Base-by-base conservation (phyloP, 179 eudicot species). In the Spinacia oleracea region DNA sequence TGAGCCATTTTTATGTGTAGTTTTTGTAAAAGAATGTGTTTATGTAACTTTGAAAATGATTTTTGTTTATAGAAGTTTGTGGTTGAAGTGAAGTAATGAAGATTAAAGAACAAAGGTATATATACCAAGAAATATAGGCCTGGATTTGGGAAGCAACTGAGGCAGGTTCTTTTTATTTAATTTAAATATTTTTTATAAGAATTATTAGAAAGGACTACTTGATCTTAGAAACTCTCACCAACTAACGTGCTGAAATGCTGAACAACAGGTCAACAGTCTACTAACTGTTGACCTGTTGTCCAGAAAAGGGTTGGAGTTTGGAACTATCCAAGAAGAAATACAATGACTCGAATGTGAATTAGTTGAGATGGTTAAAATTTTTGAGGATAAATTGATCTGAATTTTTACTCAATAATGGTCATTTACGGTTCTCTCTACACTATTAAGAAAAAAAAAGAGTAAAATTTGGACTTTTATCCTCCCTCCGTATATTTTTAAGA, bases 131-230 rank as follows among this genome's bases (percentile, higher is more conserved):
- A 40, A 45, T 2, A 48, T 43, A 59, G 73, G 51, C 9, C 16
- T 78, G 53, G 60, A 66, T 32, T 32, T 68, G 32, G 78, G 81
- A 55, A 78, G 21, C 73, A 69, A 82, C 84, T 78, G 53, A 78
- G 84, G 81, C 53, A 82, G 84, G 74, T 72, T 77, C 74, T 27
- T 76, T 34, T 20, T 16, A 20, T 32, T n/a, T n/a, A n/a, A n/a
- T n/a, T n/a, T n/a, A n/a, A n/a, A n/a, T n/a, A n/a, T 32, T 29
- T 58, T 69, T 58, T 20, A 32, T n/a, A n/a, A n/a, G n/a, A 48
- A 38, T 58, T 38, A 23, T 78, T 70, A 60, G 43, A 70, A 70
- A 70, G 27, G 53, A 40, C 75, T 15, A n/a, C 12, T 42, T 55
- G 29, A 62, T 60, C 31, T 10, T 58, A 8, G 40, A 66, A 29